Evolutionary conservation across 257 asterid genomes (phyloP), one percentile per base, ranked within the genome.

Genomic region (Catharanthus roseus): DNA sequence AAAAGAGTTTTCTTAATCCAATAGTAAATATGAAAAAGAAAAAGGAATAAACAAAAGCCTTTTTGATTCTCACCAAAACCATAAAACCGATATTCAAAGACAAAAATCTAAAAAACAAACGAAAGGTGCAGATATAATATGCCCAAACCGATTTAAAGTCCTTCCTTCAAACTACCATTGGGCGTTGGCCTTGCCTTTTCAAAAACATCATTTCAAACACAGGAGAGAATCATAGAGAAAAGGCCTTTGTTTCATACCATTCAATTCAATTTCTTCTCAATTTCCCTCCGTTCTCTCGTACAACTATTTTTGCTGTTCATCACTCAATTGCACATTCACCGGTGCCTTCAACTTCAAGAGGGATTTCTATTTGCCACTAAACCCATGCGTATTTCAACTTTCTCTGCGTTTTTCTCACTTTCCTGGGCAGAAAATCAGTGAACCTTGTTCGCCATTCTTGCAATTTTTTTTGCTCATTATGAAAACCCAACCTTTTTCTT

Each of bases 181-280:
- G 47, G 70, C 56, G 60, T 71, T 34, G 8, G 67, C 80, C 88
- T 82, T 79, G 67, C 80, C 88, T 82, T 79, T 84, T 65, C 50
- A 56, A 67, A 65, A 71, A 63, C 70, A 84, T 79, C 85, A 75
- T 77, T 79, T 71, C 85, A n/a, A n/a, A 18, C 61, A 28, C 72
- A 31, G 71, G 62, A 58, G 54, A 60, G 68, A 72, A 69, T 73
- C 76, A 64, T 33, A 55, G 28, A 69, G 63, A 50, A 51, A 61
- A 67, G n/a, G 57, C 71, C 71, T 61, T 73, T 31, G 53, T 57
- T 71, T 49, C 55, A 67, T 47, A 19, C 26, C 68, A 49, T 70
- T 49, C 75, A 79, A 81, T 74, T 81, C 78, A 74, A 72, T 56
- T 78, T 70, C 60, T 64, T 45, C 56, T 34, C 39, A 18, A 36